Evolutionary conservation across 1,284 basidiomycete genomes (phyloP).

Genomic region (Leccinum pachyderme): DNA sequence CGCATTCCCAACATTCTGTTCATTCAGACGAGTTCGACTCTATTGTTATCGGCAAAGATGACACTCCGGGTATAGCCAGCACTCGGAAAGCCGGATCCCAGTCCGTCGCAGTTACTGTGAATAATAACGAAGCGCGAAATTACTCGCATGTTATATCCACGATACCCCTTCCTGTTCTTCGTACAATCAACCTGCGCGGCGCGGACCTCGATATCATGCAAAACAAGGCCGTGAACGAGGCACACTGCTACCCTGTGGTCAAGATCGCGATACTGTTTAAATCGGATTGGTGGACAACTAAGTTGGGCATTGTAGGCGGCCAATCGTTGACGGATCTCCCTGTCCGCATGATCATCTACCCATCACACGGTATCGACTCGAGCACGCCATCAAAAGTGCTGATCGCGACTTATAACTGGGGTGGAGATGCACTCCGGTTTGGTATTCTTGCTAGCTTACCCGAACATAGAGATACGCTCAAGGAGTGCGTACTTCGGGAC

Average conservation of each 20-base stretch:
- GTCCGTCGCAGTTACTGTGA: slow-evolving; percentile 7
- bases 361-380: slow-evolving; percentile 33
- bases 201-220: no score
- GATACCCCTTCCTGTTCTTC: slow-evolving; percentile 15
- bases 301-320: slow-evolving; percentile 31
- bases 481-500: no score
- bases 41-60: background rate
- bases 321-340: slow-evolving; percentile 37
- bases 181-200: slow-evolving; percentile 12
- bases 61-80: background rate
- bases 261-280: slow-evolving; percentile 38
- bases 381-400: slow-evolving; percentile 11
- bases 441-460: slow-evolving; percentile 11
- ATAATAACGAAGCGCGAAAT: background rate
- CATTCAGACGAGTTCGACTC: background rate
- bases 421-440: slow-evolving; percentile 4
- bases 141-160: slow-evolving; percentile 22
- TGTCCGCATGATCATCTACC: slow-evolving; percentile 36
- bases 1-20: background rate
- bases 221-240: slow-evolving; percentile 12
- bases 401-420: slow-evolving; percentile 10
- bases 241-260: background rate
- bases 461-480: no score
- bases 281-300: slow-evolving; percentile 35
- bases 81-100: background rate